phyloP scores from a whole-genome alignment of 2,329 filamentous ascomycete genomes.

The Botrytis fragariae region DNA sequence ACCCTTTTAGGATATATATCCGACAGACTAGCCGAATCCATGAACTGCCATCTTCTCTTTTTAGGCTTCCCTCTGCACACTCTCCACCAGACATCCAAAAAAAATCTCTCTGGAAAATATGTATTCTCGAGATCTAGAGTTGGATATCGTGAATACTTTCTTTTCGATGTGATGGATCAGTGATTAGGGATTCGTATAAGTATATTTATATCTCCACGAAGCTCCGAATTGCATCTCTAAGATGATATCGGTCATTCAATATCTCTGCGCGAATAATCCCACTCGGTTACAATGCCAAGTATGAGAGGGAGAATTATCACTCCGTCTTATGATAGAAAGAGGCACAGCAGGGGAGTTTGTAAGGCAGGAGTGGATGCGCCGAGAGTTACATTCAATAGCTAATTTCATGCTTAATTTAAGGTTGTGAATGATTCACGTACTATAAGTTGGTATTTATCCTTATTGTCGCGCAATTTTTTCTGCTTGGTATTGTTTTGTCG shows the following conservation, averaged over 20 bases:
- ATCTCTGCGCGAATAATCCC: not conserved
- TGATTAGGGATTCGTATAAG: not conserved
- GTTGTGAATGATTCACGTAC: not conserved
- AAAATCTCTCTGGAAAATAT: not conserved
- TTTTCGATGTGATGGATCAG: not conserved
- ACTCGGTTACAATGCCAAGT: not conserved
- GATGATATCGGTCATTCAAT: not conserved
- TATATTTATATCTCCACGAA: not conserved
- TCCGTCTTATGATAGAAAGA: not conserved
- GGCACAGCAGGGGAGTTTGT: not conserved
- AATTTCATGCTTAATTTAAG: not conserved
- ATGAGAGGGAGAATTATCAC: not conserved
- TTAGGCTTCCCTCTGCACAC: not conserved
- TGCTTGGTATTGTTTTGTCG: not conserved
- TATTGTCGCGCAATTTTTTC: not conserved
- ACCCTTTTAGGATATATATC: not conserved
- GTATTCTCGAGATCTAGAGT: not conserved
- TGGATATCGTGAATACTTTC: not conserved
- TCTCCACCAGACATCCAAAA: not conserved
- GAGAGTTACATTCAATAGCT: not conserved
- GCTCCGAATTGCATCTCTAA: not conserved
- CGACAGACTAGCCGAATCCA: not conserved
- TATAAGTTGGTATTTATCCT: not conserved
- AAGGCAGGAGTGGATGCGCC: not conserved
- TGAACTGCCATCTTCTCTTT: not conserved